phyloP scores from a whole-genome alignment of 805 yeast species.

The Candida pini region DNA sequence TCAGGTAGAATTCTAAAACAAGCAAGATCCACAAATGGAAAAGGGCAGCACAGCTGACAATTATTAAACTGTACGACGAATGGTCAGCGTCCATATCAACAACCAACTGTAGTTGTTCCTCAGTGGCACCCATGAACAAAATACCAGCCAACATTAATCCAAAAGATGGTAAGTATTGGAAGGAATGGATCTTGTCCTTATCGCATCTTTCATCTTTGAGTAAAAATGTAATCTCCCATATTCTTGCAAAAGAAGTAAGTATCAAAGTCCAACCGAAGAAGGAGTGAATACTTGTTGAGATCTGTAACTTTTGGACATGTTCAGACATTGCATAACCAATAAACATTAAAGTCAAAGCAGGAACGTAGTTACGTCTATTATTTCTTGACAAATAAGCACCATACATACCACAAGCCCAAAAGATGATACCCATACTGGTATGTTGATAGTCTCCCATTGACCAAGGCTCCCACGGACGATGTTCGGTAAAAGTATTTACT shows the following conservation, averaged over 20 bases:
- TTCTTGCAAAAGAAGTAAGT: slow-evolving; percentile 69
- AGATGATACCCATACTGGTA: slow-evolving; percentile 91
- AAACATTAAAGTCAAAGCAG: slow-evolving; percentile 73
- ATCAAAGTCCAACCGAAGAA: slow-evolving; percentile 80
- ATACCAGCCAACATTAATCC: slow-evolving; percentile 73
- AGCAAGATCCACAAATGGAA: slow-evolving; percentile 60
- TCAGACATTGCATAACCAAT: slow-evolving; percentile 96
- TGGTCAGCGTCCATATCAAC: slow-evolving; percentile 76
- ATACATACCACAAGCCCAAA: slow-evolving; percentile 92
- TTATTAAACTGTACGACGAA: slow-evolving; percentile 70
- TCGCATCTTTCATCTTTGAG: slow-evolving; percentile 49
- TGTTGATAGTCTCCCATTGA: slow-evolving; percentile 91
- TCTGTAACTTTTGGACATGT: slow-evolving; percentile 68
- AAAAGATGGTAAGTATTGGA: slow-evolving; percentile 86
- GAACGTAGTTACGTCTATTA: slow-evolving; percentile 66
- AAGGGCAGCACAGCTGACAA: slow-evolving; percentile 68
- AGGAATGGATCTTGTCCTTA: slow-evolving; percentile 49
- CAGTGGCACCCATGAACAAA: slow-evolving; percentile 88
- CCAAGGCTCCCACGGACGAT: slow-evolving; percentile 89
- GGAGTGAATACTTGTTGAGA: slow-evolving; percentile 83
- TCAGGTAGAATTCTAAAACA: slow-evolving; percentile 54
- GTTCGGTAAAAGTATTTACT: slow-evolving; percentile 93
- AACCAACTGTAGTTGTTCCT: slow-evolving; percentile 75
- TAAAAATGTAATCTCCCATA: slow-evolving; percentile 76
- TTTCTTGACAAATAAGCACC: slow-evolving; percentile 74